These are phyloP conservation scores for Backusella sp. DNA, from an alignment of 192 early-diverging fungal genomes.

Conservation along the genomic window DNA sequence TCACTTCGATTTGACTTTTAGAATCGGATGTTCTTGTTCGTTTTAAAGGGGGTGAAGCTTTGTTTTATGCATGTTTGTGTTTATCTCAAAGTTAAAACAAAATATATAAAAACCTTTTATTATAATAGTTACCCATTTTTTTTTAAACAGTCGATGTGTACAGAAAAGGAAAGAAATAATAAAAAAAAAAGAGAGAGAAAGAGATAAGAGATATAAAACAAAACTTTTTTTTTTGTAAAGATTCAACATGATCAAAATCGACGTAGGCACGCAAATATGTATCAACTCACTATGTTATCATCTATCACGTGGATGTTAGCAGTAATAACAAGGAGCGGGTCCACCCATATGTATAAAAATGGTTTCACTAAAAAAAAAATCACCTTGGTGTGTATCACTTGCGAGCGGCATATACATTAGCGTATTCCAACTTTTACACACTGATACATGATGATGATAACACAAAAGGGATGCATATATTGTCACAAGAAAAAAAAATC, in stretches of 20 bases:
- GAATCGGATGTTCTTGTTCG: background rate
- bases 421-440: background rate
- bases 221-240: background rate
- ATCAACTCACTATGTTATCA: background rate
- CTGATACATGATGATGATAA: background rate
- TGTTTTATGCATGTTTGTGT: background rate
- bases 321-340: background rate
- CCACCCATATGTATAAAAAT: background rate
- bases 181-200: background rate
- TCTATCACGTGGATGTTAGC: background rate
- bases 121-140: background rate
- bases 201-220: background rate
- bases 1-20: background rate
- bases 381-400: background rate
- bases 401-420: background rate
- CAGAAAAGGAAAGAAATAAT: background rate
- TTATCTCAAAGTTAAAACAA: background rate
- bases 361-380: constrained; percentile 1
- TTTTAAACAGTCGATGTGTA: background rate
- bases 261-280: background rate
- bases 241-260: background rate
- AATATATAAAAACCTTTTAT: background rate
- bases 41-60: background rate
- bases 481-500: background rate
- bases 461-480: background rate